Conservation (phyloP, 768 basidiomycete genomes). For the Austroboletus festivus region DNA sequence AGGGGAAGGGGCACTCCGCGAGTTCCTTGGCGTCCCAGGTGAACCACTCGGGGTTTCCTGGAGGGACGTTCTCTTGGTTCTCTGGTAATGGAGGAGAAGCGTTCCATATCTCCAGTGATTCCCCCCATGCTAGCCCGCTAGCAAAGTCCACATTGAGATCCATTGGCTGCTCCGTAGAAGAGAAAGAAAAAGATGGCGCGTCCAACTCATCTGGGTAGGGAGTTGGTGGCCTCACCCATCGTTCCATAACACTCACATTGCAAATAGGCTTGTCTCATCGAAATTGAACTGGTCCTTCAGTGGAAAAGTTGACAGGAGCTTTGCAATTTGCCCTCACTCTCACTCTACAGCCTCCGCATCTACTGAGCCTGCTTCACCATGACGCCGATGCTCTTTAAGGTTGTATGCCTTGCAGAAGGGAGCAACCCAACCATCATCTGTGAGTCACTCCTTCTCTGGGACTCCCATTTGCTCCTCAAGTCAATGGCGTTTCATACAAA, state of each 20-base stretch:
- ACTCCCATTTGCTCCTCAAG: neutral
- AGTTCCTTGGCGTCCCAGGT: no score
- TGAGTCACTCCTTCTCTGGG: neutral
- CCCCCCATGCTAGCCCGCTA: no score
- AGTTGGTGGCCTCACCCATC: no score
- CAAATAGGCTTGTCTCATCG: neutral
- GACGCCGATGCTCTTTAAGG: neutral
- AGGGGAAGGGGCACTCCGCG: no score
- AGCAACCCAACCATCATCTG: neutral
- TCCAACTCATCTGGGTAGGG: no score
- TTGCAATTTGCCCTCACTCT: neutral
- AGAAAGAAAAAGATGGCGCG: no score
- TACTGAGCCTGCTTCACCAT: neutral
- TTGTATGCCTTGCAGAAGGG: neutral
- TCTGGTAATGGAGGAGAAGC: no score
- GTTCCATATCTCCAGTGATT: no score
- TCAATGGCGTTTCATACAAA: neutral
- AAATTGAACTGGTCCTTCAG: neutral
- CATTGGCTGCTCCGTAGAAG: no score
- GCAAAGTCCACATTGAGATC: no score
- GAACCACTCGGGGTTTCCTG: no score
- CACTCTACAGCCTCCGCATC: neutral
- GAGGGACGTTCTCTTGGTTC: no score
- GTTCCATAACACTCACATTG: neutral
- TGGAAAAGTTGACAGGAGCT: neutral